These are phyloP conservation scores for Diversispora epigaea DNA, from an alignment of 192 early-diverging fungal species.

Conservation along the genomic window DNA sequence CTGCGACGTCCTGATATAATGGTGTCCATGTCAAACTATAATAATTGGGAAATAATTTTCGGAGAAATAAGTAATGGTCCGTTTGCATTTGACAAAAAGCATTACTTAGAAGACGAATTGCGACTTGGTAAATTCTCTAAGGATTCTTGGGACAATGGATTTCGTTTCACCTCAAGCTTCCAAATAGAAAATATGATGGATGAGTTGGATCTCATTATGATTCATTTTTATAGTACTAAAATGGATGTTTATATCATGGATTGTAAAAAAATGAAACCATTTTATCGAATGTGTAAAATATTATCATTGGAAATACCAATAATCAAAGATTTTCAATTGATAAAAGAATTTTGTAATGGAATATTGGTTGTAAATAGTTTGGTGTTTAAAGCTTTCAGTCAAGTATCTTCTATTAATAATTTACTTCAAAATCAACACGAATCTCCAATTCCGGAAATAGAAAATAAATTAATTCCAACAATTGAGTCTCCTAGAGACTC, in stretches of 20 bases:
- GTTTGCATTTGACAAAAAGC: not conserved
- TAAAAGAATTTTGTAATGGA: no score
- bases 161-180: not conserved
- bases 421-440: no score
- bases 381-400: no score
- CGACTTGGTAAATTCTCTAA: slow-evolving; percentile 7
- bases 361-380: no score
- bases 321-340: no score
- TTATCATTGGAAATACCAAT: no score
- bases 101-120: slow-evolving; percentile 2
- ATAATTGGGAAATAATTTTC: not conserved
- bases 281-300: not conserved
- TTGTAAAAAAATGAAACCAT: slow-evolving; percentile 2
- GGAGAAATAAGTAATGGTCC: slow-evolving; percentile 3
- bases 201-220: not conserved
- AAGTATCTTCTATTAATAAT: no score
- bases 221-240: not conserved
- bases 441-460: no score
- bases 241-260: not conserved
- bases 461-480: no score
- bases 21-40: not conserved
- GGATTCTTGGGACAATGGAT: slow-evolving; percentile 1
- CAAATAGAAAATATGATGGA: not conserved
- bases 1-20: not conserved
- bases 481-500: no score